phyloP scores from a whole-genome alignment of 2,329 filamentous ascomycete species.

The Xylariaceae sp. region DNA sequence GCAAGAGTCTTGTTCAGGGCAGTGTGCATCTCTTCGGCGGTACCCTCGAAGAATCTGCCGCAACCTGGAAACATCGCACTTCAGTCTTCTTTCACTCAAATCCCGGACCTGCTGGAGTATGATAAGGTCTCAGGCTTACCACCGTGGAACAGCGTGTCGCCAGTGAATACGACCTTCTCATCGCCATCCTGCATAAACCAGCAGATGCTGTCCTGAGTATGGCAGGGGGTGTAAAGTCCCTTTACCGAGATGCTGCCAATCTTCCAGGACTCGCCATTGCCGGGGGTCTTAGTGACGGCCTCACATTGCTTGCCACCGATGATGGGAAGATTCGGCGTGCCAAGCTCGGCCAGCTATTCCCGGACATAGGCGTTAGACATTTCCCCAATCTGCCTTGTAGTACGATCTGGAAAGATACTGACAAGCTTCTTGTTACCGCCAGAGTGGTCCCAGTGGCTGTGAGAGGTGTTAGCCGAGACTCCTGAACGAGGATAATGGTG shows the following conservation, averaged over 20 bases:
- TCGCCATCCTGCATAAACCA: slow-evolving; percentile 80
- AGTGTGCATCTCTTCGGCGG: slow-evolving; percentile 82
- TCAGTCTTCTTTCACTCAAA: slow-evolving; percentile 7
- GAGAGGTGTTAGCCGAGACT: slow-evolving; percentile 5
- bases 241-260: slow-evolving; percentile 79
- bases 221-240: slow-evolving; percentile 91
- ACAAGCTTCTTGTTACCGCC: slow-evolving; percentile 85
- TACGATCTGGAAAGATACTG: slow-evolving; percentile 26
- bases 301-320: slow-evolving; percentile 86
- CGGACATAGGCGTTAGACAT: slow-evolving; percentile 1
- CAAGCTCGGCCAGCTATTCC: slow-evolving; percentile 38
- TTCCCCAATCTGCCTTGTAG: background rate
- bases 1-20: slow-evolving; percentile 83
- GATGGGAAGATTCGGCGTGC: slow-evolving; percentile 62
- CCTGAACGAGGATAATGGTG: background rate
- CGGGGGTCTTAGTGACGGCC: slow-evolving; percentile 70
- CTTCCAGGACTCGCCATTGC: slow-evolving; percentile 70
- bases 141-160: slow-evolving; percentile 92
- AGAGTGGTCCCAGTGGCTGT: slow-evolving; percentile 87
- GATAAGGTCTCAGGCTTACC: slow-evolving; percentile 43
- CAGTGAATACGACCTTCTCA: slow-evolving; percentile 79
- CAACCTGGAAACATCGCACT: slow-evolving; percentile 55
- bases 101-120: no score
- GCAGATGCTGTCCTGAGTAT: slow-evolving; percentile 98
- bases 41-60: slow-evolving; percentile 93